Conservation (phyloP, 2,329 filamentous ascomycete species). For the Calonectria multiphialidica region DNA sequence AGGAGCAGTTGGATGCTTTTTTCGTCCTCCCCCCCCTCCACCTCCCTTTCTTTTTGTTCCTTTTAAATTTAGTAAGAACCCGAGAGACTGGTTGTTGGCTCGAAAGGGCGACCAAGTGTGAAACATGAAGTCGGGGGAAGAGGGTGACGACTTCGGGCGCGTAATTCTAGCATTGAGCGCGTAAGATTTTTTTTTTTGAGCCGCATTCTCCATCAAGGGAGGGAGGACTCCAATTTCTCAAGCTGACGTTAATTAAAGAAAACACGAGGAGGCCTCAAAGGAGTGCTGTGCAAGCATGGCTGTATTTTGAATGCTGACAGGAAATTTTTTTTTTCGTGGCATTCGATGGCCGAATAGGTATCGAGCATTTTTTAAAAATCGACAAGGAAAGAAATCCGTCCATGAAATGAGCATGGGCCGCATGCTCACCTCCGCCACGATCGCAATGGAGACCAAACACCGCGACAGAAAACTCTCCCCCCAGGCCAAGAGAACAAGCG, state of each 20-base stretch:
- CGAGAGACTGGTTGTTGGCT: slow-evolving; percentile 14
- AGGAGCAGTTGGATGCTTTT: neutral
- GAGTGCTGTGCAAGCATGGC: neutral
- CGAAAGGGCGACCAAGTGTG: neutral
- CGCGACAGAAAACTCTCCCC: too few species aligned
- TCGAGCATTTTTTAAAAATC: neutral
- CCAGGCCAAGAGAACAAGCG: neutral
- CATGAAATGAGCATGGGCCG: slow-evolving; percentile 1
- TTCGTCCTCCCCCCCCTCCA: neutral
- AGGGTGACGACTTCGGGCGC: neutral
- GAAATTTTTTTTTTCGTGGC: neutral
- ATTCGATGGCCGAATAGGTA: neutral
- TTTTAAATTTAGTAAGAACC: neutral
- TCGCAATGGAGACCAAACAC: neutral
- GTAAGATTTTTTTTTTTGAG: neutral
- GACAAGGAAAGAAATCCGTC: neutral
- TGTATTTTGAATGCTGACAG: neutral
- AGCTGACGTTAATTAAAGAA: neutral
- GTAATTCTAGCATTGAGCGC: neutral
- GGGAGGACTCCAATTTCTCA: neutral
- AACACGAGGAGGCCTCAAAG: neutral
- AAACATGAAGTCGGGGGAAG: neutral
- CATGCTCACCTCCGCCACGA: neutral
- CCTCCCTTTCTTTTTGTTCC: too few species aligned
- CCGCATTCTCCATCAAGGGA: neutral